Base-by-base conservation (phyloP, 805 yeast species). In the Lipomyces spencermartinsiae region DNA sequence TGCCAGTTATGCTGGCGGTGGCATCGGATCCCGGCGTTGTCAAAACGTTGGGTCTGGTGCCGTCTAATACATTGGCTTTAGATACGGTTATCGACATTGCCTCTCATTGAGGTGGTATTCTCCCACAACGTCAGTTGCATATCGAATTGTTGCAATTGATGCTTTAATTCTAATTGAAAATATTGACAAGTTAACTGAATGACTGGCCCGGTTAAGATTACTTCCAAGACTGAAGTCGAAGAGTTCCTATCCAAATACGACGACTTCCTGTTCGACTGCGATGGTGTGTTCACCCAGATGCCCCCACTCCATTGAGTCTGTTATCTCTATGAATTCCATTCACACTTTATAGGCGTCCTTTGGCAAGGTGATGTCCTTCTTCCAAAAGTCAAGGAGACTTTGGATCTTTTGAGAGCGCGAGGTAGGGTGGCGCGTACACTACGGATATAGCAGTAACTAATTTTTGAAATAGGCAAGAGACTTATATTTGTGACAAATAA, bases 261-360 rank as follows among this genome's bases (percentile, higher is more conserved):
- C 76, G 92, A 91, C 67, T 94, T 93, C 74, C 81, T 95, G 73
- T 95, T 95, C 77, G 99, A 95, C 76, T 95, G 99, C 81, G 99
- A 95, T 77, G 99, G 74, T 72, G 29, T 10, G 68, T 49, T 1
- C 39, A 2, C 10, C 14, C 34, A 6, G 0, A 12, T 14, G 8
- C n/a, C 22, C 19, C 31, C 29, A 25, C 33, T 25, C 16, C 35
- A n/a, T 16, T 19, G 4, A 25, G 12, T n/a, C 31, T 43, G 16
- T 9, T 6, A 7, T 19, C 5, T 37, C 25, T 19, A 34, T 59
- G 46, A 25, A 16, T 12, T 43, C 54, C 43, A 37, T 39, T 63
- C 49, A 43, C 22, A 43, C 49, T 16, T 12, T 58, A 29, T 34
- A 72, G 74, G 99, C 39, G 99, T 95, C 4, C 82, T 95, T 67